These are phyloP conservation scores for Wickerhamomyces sydowiorum DNA, from an alignment of 805 yeast genomes.

Conservation along the genomic window DNA sequence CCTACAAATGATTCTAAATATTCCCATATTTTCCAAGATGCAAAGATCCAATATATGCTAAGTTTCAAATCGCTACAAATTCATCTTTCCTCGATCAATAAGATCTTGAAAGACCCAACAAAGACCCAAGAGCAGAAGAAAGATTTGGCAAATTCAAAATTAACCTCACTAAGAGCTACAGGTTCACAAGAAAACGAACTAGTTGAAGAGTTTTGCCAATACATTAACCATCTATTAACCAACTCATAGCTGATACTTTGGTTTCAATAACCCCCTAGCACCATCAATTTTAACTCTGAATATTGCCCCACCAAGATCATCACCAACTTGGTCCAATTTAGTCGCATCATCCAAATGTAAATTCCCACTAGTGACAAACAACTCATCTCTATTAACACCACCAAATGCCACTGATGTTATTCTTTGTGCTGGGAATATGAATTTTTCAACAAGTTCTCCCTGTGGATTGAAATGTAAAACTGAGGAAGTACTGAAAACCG, in stretches of 20 bases:
- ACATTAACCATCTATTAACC: slow-evolving; percentile 14
- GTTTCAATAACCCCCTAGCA: slow-evolving; percentile 27
- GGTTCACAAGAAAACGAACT: slow-evolving; percentile 64
- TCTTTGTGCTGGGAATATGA: slow-evolving; percentile 51
- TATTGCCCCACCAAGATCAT: slow-evolving; percentile 59
- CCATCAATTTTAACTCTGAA: slow-evolving; percentile 38
- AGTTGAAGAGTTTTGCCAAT: slow-evolving; percentile 61
- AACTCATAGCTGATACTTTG: slow-evolving; percentile 5
- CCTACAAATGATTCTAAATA: slow-evolving; percentile 22
- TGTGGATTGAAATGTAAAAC: slow-evolving; percentile 46
- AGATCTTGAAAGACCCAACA: slow-evolving; percentile 40
- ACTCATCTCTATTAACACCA: slow-evolving; percentile 49
- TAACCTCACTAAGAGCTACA: slow-evolving; percentile 53
- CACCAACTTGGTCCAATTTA: slow-evolving; percentile 24
- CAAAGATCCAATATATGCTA: slow-evolving; percentile 39
- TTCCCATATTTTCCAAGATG: slow-evolving; percentile 32
- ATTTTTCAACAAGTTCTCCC: slow-evolving; percentile 48
- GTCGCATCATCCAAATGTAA: slow-evolving; percentile 35
- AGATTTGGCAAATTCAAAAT: slow-evolving; percentile 55
- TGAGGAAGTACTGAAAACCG: slow-evolving; percentile 57
- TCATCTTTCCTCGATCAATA: slow-evolving; percentile 46
- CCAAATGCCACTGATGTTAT: slow-evolving; percentile 66
- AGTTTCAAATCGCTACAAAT: slow-evolving; percentile 46
- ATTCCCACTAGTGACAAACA: slow-evolving; percentile 68
- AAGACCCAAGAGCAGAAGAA: slow-evolving; percentile 49